A percentile compares a stretch with the other conserved stretches of the same genome.
These are phyloP conservation scores for Microcyclosporella mali DNA, from an alignment of 2,329 filamentous ascomycete genomes.

Conservation along the genomic window DNA sequence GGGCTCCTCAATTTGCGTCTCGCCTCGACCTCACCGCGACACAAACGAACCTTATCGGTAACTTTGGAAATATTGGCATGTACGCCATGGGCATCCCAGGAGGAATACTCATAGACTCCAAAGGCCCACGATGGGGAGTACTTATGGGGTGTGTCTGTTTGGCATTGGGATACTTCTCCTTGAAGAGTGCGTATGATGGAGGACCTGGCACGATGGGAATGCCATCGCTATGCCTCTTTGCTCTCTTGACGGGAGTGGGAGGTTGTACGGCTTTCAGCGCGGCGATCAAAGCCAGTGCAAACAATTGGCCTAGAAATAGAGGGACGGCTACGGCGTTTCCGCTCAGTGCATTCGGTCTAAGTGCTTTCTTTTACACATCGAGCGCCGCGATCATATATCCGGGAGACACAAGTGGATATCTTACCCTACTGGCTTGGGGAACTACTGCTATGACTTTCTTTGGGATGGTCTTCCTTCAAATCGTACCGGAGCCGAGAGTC, in stretches of 20 bases:
- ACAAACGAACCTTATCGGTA: conserved; percentile 76
- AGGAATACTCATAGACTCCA: conserved; percentile 77
- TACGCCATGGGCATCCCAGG: conserved; percentile 85
- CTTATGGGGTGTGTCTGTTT: conserved; percentile 68
- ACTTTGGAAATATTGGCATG: conserved; percentile 87
- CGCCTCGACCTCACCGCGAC: conserved; percentile 83
- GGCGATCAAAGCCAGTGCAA: conserved; percentile 73
- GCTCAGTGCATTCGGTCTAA: conserved; percentile 84
- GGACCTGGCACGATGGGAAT: conserved; percentile 55
- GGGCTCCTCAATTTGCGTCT: conserved; percentile 92
- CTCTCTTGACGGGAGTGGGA: conserved; percentile 78
- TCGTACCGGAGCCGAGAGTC: conserved; percentile 48
- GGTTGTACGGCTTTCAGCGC: conserved; percentile 88
- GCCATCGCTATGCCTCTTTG: conserved; percentile 67
- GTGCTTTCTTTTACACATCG: conserved; percentile 91
- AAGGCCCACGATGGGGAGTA: conserved; percentile 72
- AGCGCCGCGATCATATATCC: conserved; percentile 72
- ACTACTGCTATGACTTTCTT: conserved; percentile 69
- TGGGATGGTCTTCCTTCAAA: conserved; percentile 78
- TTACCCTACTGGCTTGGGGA: conserved; percentile 72
- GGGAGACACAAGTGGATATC: conserved; percentile 72
- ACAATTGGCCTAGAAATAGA: conserved; percentile 86
- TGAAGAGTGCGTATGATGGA: conserved; percentile 69
- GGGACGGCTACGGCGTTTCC: conserved; percentile 94
- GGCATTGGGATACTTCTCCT: conserved; percentile 75